Percentiles rank a stretch among this genome's conserved stretches.
Conservation (phyloP, 2,329 filamentous ascomycete species). For the Truncatella angustata region DNA sequence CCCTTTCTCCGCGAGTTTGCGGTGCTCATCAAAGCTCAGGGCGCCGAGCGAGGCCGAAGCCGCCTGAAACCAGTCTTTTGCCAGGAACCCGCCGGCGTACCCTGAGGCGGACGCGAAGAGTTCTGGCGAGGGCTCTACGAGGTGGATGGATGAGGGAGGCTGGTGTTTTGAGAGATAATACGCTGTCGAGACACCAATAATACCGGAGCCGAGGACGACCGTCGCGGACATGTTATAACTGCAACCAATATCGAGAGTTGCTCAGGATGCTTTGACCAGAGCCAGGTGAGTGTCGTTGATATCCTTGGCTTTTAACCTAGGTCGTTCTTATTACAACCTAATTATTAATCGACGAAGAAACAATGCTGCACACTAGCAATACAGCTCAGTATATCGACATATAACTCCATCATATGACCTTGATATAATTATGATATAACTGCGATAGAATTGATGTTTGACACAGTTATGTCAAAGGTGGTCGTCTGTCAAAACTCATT, state of each 20-base stretch:
- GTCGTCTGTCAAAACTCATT: too few relatives aligned
- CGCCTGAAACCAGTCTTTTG: conserved; percentile 68
- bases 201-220: conserved; percentile 67
- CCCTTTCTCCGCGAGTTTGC: conserved; percentile 57
- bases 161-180: conserved; percentile 63
- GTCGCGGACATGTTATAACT: conserved; percentile 49
- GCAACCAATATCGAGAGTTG: too few relatives aligned
- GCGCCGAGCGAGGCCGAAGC: conserved; percentile 57
- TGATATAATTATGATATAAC: too few relatives aligned
- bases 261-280: neutral
- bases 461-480: too few relatives aligned
- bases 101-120: conserved; percentile 75
- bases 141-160: conserved; percentile 40
- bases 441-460: too few relatives aligned
- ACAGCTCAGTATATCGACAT: too few relatives aligned
- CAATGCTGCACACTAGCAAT: too few relatives aligned
- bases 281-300: too few relatives aligned
- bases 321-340: too few relatives aligned
- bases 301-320: too few relatives aligned
- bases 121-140: conserved; percentile 45
- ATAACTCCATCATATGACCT: too few relatives aligned
- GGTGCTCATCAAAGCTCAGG: conserved; percentile 69
- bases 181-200: conserved; percentile 69
- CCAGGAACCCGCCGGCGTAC: conserved; percentile 71
- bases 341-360: too few relatives aligned